These are phyloP conservation scores for Marasmius fiardii DNA, from an alignment of 1,284 basidiomycete genomes.

Conservation along the genomic window DNA sequence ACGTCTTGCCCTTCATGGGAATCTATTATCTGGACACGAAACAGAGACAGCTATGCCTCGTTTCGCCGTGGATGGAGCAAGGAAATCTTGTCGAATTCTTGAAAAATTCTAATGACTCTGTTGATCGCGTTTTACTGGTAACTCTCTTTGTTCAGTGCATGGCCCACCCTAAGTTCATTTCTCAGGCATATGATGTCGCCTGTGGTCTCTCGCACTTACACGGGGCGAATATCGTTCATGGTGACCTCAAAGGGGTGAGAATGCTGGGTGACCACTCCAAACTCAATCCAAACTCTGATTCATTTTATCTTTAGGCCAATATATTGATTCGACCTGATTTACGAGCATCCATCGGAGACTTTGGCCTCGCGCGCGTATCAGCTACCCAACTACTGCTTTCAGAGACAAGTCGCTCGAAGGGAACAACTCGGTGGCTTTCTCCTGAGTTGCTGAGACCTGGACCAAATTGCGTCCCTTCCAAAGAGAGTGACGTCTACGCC, in stretches of 20 bases:
- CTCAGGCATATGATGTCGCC: not conserved
- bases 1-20: not conserved
- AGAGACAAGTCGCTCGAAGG: no score
- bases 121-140: not conserved
- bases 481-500: not conserved
- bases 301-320: not conserved
- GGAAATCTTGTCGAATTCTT: constrained; percentile 3
- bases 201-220: not conserved
- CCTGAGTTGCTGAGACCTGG: not conserved
- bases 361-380: not conserved
- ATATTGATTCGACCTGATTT: not conserved
- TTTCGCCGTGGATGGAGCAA: constrained; percentile 6
- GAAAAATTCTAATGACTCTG: not conserved
- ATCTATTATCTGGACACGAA: constrained; percentile 4
- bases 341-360: not conserved
- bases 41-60: constrained; percentile 9
- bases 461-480: not conserved
- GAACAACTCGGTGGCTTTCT: not conserved
- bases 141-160: not conserved
- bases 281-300: not conserved
- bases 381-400: not conserved
- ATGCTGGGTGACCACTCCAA: no score
- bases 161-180: not conserved
- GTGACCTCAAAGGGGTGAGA: not conserved
- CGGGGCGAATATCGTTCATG: not conserved